These are phyloP conservation scores for Penicillium silybi DNA, from an alignment of 495 filamentous ascomycete species.

Conservation along the genomic window DNA sequence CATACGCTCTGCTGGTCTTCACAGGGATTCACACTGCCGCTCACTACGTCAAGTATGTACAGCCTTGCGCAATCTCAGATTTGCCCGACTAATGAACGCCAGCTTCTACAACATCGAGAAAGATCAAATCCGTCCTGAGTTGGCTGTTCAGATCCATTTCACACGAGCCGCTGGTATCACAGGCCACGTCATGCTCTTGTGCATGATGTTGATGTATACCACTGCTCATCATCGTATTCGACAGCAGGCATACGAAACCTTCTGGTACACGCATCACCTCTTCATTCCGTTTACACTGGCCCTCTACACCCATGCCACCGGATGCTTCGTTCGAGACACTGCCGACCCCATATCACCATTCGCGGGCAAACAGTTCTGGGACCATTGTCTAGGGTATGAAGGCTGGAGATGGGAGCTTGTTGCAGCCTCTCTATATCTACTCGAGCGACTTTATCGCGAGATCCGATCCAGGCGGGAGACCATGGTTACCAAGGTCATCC, in stretches of 20 bases:
- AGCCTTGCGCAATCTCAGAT: background rate
- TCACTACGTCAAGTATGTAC: conserved; percentile 92
- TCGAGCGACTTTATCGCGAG: conserved; percentile 89
- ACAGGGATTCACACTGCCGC: conserved; percentile 69
- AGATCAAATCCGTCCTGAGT: conserved; percentile 71
- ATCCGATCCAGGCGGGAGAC: conserved; percentile 76
- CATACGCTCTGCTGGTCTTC: conserved; percentile 83
- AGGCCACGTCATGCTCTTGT: conserved; percentile 95
- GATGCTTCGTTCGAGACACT: conserved; percentile 90
- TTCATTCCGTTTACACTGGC: conserved; percentile 93
- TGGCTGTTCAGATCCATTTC: conserved; percentile 93
- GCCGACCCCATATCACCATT: conserved; percentile 73
- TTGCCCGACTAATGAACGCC: conserved; percentile 19
- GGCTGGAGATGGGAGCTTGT: conserved; percentile 97
- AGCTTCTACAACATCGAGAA: conserved; percentile 97
- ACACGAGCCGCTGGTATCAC: conserved; percentile 86
- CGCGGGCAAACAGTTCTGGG: conserved; percentile 75
- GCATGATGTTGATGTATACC: conserved; percentile 98
- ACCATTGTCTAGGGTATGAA: conserved; percentile 91
- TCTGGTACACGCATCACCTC: conserved; percentile 98
- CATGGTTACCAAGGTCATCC: conserved; percentile 87
- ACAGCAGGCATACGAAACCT: conserved; percentile 95
- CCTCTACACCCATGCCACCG: conserved; percentile 92
- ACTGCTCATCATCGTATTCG: conserved; percentile 90
- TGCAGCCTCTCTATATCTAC: conserved; percentile 79